Base-by-base conservation (phyloP, 306 rosid genomes). In the Quercus rubra region DNA sequence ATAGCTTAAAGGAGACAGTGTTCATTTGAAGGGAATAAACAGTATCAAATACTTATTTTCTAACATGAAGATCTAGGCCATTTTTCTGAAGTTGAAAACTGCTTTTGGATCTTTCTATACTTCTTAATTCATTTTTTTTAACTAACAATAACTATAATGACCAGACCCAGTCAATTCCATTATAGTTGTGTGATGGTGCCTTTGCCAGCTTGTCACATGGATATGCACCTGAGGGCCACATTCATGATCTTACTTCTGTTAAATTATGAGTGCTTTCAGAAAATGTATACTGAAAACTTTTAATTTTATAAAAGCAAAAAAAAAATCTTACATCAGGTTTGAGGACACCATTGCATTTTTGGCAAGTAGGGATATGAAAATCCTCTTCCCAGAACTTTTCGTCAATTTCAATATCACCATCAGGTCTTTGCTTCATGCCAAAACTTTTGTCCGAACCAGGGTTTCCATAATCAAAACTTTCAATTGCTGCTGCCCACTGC, bases 391-490 rank as follows among this genome's bases (percentile, higher is more conserved):
- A 94, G 84, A 89, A 94, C 54, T 33, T 91, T 87, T 90, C 97
- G 85, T 94, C 98, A 73, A 92, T 94, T 86, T 94, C 98, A 55
- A 94, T 89, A 85, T 92, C 98, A 80, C 98, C 97, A 81, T 94
- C 98, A 51, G 98, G 98, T 79, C 98, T 92, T 86, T 91, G 97
- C 87, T 88, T 92, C 98, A 94, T 92, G 85, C 98, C 98, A 87
- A 92, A 89, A 81, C 93, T 94, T 82, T 88, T 89, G 31, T 89
- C 94, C 69, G 97, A 94, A 66, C 97, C 97, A 74, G 97, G 86
- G 70, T 74, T 82, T 19, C 92, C 90, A 79, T 31, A 83, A 77
- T 88, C 97, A 90, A 94, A 88, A 69, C 85, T 86, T 59, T 92
- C 97, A 58, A 94, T 94, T 30, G 97, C 98, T 10, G 85, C 93